These are phyloP conservation scores for Alternaria incomplexa DNA, from an alignment of 2,329 filamentous ascomycete species.

Conservation along the genomic window DNA sequence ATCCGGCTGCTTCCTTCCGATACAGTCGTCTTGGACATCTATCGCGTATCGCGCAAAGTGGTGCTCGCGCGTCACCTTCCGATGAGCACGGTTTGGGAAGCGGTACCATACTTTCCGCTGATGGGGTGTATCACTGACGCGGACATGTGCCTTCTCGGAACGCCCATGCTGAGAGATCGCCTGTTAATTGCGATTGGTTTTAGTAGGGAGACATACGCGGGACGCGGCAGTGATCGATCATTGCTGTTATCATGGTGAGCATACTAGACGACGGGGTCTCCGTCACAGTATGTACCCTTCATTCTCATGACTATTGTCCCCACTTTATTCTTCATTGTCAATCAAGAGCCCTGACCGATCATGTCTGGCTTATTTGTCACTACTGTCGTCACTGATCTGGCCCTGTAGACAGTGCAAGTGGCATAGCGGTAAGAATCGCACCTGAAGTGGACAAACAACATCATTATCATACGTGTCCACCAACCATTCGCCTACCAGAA, in stretches of 20 bases:
- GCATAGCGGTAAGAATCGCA: background rate
- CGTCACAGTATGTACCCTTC: background rate
- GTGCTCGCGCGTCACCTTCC: constrained; percentile 35
- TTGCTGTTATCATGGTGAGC: background rate
- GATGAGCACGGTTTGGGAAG: constrained; percentile 30
- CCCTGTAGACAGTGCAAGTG: background rate
- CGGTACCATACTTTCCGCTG: constrained; percentile 6
- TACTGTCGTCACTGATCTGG: background rate
- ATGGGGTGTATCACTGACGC: background rate
- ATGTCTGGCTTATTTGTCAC: background rate
- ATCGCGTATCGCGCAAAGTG: constrained; percentile 36
- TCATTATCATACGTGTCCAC: background rate
- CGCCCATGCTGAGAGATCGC: constrained; percentile 16
- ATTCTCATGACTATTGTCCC: background rate
- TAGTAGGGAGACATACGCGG: constrained; percentile 9
- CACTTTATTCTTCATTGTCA: background rate
- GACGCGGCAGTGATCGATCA: background rate
- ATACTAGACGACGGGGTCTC: background rate
- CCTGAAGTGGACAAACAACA: background rate
- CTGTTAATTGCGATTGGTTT: constrained; percentile 18
- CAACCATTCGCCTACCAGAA: background rate
- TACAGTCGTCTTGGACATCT: constrained; percentile 34
- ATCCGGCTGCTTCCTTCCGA: constrained; percentile 26
- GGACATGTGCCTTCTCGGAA: constrained; percentile 17
- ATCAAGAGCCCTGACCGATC: background rate